phyloP scores from a whole-genome alignment of 805 yeast genomes.

The Metschnikowia picachoensis region DNA sequence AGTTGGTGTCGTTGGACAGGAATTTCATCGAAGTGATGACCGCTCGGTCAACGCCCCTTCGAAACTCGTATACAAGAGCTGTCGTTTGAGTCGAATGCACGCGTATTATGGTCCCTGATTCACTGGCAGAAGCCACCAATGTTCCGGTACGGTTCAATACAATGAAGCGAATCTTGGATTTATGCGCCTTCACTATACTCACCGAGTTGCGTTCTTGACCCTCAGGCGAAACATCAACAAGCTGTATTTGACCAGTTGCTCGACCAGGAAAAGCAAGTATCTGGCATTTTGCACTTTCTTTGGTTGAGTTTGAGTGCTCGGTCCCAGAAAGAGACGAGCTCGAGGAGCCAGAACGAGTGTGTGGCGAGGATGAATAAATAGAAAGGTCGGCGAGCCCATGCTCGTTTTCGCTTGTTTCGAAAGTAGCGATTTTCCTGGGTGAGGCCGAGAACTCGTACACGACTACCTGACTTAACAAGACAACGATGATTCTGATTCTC shows the following conservation, averaged over 20 bases:
- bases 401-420: conserved; percentile 64
- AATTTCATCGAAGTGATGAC: conserved; percentile 77
- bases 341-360: conserved; percentile 8
- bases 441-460: conserved; percentile 81
- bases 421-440: conserved; percentile 60
- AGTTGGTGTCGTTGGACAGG: conserved; percentile 66
- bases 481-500: conserved; percentile 70
- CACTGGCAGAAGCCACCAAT: conserved; percentile 76
- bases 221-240: conserved; percentile 66
- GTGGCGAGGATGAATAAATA: conserved; percentile 20
- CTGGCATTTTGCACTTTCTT: conserved; percentile 32
- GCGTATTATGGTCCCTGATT: conserved; percentile 76
- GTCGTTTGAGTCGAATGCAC: conserved; percentile 68
- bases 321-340: conserved; percentile 9
- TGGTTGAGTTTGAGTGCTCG: conserved; percentile 2
- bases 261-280: conserved; percentile 77
- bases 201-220: conserved; percentile 62
- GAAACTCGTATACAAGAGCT: conserved; percentile 71
- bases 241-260: conserved; percentile 70
- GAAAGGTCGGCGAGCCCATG: conserved; percentile 60
- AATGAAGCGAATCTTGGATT: conserved; percentile 57
- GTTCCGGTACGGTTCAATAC: conserved; percentile 62
- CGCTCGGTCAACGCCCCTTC: conserved; percentile 89
- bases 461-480: conserved; percentile 60
- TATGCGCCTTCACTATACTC: conserved; percentile 75